A percentile compares a stretch with the other conserved stretches of the same genome.
These are phyloP conservation scores for Aleurites moluccanus DNA, from an alignment of 441 rosid species.

Conservation along the genomic window DNA sequence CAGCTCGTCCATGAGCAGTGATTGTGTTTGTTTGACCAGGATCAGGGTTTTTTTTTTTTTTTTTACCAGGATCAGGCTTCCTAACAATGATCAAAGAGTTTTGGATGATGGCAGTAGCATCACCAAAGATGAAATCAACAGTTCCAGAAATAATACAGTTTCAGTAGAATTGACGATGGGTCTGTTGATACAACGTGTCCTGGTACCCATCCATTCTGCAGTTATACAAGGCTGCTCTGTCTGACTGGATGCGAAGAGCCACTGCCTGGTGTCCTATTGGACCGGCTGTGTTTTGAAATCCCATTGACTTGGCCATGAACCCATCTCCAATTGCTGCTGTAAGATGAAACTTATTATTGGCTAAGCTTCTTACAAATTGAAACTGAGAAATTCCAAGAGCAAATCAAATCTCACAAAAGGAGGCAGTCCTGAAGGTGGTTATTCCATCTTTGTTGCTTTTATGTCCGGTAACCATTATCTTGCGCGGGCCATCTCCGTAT, in stretches of 20 bases:
- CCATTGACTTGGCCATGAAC: conserved; percentile 56
- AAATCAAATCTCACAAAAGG: conserved; percentile 19
- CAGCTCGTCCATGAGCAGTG: conserved; percentile 52
- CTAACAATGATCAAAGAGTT: conserved; percentile 56
- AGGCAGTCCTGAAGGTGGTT: conserved; percentile 21
- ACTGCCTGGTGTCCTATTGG: conserved; percentile 60
- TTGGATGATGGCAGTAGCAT: conserved; percentile 47
- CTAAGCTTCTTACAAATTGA: not conserved
- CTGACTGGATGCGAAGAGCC: conserved; percentile 54
- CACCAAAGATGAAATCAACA: conserved; percentile 64
- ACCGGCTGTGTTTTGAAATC: conserved; percentile 65
- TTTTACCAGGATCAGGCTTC: conserved; percentile 42
- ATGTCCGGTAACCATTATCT: conserved; percentile 22
- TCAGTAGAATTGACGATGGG: conserved; percentile 57
- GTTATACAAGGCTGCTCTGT: conserved; percentile 54
- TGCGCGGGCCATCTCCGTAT: conserved; percentile 21
- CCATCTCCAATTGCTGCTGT: conserved; percentile 50
- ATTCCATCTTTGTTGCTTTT: conserved; percentile 19
- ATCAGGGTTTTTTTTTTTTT: too few species aligned
- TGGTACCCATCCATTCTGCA: conserved; percentile 67
- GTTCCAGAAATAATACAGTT: conserved; percentile 57
- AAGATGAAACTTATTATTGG: conserved; percentile 8
- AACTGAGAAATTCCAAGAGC: not conserved
- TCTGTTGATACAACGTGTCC: conserved; percentile 53
- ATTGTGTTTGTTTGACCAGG: conserved; percentile 44